These are phyloP conservation scores for Apiotrichum montevideense DNA, from an alignment of 1,284 basidiomycete genomes.

Conservation along the genomic window DNA sequence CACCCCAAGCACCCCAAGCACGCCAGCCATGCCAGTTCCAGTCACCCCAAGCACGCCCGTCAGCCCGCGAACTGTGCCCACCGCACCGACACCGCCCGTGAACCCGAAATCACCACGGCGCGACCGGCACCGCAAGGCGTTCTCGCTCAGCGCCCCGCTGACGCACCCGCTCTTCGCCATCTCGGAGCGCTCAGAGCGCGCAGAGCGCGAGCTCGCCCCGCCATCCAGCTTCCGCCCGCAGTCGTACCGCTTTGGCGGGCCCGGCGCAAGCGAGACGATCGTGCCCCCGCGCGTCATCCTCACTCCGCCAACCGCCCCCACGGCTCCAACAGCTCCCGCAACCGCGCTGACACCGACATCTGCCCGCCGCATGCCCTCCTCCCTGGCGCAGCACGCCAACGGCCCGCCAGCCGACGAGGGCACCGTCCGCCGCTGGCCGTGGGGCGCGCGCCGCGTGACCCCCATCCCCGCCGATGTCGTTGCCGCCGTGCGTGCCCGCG, in stretches of 20 bases:
- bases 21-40: neutral
- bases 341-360: no score
- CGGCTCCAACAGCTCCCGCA: no score
- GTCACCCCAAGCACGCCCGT: neutral
- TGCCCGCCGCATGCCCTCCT: neutral
- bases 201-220: neutral
- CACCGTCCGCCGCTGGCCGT: neutral
- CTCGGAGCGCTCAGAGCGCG: neutral
- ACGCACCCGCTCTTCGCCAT: neutral
- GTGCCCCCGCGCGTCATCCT: no score
- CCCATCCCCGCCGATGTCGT: constrained; percentile 1
- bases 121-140: neutral
- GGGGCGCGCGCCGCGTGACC: constrained; percentile 2
- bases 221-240: no score
- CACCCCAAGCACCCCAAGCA: neutral
- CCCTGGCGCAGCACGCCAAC: neutral
- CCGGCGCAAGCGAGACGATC: no score
- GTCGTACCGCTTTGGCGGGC: no score
- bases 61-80: no score
- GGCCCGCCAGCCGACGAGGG: neutral
- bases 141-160: neutral
- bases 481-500: neutral
- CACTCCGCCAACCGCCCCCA: no score
- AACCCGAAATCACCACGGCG: no score
- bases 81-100: no score